Evolutionary conservation across 768 basidiomycete genomes (phyloP).

Genomic region (Tylopilus rubrobrunneus): DNA sequence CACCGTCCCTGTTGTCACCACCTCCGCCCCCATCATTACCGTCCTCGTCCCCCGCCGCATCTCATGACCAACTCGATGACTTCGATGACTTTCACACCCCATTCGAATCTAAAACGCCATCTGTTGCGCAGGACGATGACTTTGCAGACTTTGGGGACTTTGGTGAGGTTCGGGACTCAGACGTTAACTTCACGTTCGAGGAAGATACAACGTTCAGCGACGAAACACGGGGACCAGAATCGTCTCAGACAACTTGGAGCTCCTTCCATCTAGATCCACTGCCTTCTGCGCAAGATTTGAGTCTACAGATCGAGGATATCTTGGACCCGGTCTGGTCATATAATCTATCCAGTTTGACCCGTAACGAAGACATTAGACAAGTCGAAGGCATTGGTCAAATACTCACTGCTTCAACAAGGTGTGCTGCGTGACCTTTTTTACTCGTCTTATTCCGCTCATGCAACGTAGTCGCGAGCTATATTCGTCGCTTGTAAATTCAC

Average conservation of each 20-base stretch:
- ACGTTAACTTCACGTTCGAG: slow-evolving; percentile 37
- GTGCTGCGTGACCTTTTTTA: slow-evolving; percentile 9
- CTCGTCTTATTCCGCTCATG: slow-evolving; percentile 22
- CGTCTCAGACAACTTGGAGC: slow-evolving; percentile 50
- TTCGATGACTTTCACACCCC: slow-evolving; percentile 51
- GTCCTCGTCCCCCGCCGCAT: slow-evolving; percentile 24
- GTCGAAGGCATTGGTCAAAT: slow-evolving; percentile 79
- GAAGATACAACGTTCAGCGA: slow-evolving; percentile 23
- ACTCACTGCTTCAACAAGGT: slow-evolving; percentile 75
- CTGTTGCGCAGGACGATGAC: slow-evolving; percentile 56
- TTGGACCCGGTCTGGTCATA: slow-evolving; percentile 64
- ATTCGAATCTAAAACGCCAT: slow-evolving; percentile 41
- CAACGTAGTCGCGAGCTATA: slow-evolving; percentile 73
- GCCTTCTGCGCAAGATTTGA: slow-evolving; percentile 53
- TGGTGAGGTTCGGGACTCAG: slow-evolving; percentile 52
- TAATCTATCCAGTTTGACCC: slow-evolving; percentile 50
- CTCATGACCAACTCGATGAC: slow-evolving; percentile 45
- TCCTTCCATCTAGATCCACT: slow-evolving; percentile 63
- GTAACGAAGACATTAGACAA: slow-evolving; percentile 72
- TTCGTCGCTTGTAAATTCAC: slow-evolving; percentile 63
- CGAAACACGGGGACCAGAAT: slow-evolving; percentile 31
- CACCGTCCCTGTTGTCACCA: slow-evolving; percentile 29
- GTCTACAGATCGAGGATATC: slow-evolving; percentile 60
- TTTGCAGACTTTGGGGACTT: slow-evolving; percentile 90
- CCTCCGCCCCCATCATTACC: slow-evolving; percentile 19